A percentile compares a stretch with the other conserved stretches of the same genome.
These are phyloP conservation scores for Fusarium buxicola DNA, from an alignment of 2,329 filamentous ascomycete genomes.

Conservation along the genomic window DNA sequence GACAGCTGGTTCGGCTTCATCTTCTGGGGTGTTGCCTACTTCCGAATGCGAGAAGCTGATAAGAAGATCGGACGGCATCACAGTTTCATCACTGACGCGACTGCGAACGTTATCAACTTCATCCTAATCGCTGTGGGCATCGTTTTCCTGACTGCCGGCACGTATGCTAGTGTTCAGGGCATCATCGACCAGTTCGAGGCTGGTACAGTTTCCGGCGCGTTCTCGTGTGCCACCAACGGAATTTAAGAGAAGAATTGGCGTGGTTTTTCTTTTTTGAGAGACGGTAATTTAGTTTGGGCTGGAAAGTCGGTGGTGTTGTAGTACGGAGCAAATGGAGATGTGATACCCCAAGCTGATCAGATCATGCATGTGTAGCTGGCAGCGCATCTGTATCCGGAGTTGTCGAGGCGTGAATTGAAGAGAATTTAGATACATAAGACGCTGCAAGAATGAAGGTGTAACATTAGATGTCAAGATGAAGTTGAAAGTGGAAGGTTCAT, in stretches of 20 bases:
- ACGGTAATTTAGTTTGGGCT: neutral
- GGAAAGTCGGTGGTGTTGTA: neutral
- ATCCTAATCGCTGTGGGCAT: constrained; percentile 79
- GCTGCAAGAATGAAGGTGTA: neutral
- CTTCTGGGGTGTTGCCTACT: constrained; percentile 88
- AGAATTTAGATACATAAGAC: no score
- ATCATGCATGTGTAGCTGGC: constrained; percentile 2
- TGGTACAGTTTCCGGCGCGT: constrained; percentile 75
- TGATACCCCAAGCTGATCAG: constrained; percentile 20
- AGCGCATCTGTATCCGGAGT: constrained; percentile 3
- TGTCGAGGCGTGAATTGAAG: neutral
- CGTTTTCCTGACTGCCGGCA: constrained; percentile 85
- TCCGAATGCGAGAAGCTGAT: constrained; percentile 78
- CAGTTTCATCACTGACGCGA: constrained; percentile 61
- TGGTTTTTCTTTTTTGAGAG: neutral
- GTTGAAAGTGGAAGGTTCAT: constrained; percentile 14
- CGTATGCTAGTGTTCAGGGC: constrained; percentile 80
- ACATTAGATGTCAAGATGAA: constrained; percentile 2
- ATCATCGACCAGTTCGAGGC: constrained; percentile 79
- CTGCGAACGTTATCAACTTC: constrained; percentile 75
- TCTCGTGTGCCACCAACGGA: constrained; percentile 78
- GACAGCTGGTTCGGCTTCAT: constrained; percentile 96
- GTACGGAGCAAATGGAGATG: constrained; percentile 7
- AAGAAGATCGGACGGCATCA: constrained; percentile 63
- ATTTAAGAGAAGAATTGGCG: constrained; percentile 55